Percentiles rank a stretch among this genome's conserved stretches.
Conservation (phyloP, 2,329 filamentous ascomycete genomes). For the Botrytis byssoidea region DNA sequence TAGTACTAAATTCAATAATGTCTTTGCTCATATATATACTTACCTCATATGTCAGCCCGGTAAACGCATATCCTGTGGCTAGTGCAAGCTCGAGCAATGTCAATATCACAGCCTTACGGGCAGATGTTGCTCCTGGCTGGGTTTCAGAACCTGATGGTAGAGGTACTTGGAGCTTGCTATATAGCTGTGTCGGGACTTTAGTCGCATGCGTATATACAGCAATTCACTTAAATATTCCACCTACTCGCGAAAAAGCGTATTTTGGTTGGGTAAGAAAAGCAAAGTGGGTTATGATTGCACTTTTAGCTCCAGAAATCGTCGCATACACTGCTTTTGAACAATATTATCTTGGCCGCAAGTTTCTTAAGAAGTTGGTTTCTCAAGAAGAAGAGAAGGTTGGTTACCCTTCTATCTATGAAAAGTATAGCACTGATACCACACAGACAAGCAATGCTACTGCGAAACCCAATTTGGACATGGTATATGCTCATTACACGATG, state of each 20-base stretch:
- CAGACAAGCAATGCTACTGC: too few species aligned
- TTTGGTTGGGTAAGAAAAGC: too few species aligned
- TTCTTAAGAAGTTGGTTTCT: background rate
- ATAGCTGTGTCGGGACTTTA: constrained; percentile 21
- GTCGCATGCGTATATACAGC: constrained; percentile 24
- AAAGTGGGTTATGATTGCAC: constrained; percentile 21
- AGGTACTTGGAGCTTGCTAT: constrained; percentile 14
- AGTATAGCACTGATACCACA: too few species aligned
- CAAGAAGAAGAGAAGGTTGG: too few species aligned
- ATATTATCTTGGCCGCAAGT: constrained; percentile 4
- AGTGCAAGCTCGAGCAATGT: too few species aligned
- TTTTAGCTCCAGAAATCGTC: constrained; percentile 21
- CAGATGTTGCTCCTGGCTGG: background rate
- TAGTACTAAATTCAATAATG: too few species aligned
- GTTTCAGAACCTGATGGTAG: background rate
- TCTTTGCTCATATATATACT: too few species aligned
- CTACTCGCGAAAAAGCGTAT: too few species aligned
- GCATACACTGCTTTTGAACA: constrained; percentile 21
- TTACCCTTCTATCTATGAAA: too few species aligned
- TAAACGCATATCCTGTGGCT: too few species aligned
- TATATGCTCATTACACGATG: constrained; percentile 19
- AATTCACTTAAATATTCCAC: constrained; percentile 23
- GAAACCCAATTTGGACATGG: constrained; percentile 13
- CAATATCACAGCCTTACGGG: background rate
- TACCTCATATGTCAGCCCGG: too few species aligned